Evolutionary conservation across 2,329 filamentous ascomycete species (phyloP).

Genomic region (Rhynchosporium secalis): DNA sequence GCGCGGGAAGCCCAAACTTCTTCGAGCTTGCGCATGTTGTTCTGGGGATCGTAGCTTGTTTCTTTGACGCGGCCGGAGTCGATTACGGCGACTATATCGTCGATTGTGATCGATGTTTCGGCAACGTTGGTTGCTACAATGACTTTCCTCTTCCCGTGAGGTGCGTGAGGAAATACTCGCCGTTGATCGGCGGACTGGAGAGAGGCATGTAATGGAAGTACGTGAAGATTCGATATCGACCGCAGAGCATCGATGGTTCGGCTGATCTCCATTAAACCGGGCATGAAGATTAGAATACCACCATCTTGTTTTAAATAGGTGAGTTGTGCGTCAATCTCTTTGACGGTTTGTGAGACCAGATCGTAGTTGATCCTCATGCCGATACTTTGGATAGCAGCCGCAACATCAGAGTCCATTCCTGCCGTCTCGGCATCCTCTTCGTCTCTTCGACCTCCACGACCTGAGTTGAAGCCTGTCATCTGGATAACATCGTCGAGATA

Average conservation of each 20-base stretch:
- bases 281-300: constrained; percentile 92
- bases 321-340: constrained; percentile 77
- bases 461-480: constrained; percentile 69
- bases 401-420: constrained; percentile 57
- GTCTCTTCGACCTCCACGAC: constrained; percentile 42
- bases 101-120: constrained; percentile 97
- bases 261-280: constrained; percentile 89
- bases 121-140: constrained; percentile 96
- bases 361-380: constrained; percentile 91
- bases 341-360: constrained; percentile 77
- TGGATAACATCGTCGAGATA: constrained; percentile 87
- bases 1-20: constrained; percentile 95
- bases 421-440: constrained; percentile 47
- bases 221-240: constrained; percentile 66
- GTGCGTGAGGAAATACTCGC: constrained; percentile 76
- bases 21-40: constrained; percentile 90
- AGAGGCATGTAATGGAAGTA: constrained; percentile 88
- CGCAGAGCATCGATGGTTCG: constrained; percentile 70
- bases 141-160: constrained; percentile 81
- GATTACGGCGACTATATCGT: constrained; percentile 94
- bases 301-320: constrained; percentile 65
- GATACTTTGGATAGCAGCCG: constrained; percentile 69
- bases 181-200: constrained; percentile 86
- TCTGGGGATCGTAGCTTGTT: constrained; percentile 87
- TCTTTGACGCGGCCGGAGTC: constrained; percentile 96